A percentile compares a stretch with the other conserved stretches of the same genome.
Evolutionary conservation across 257 asterid species (phyloP).

Genomic region (Capsicum rhomboideum): DNA sequence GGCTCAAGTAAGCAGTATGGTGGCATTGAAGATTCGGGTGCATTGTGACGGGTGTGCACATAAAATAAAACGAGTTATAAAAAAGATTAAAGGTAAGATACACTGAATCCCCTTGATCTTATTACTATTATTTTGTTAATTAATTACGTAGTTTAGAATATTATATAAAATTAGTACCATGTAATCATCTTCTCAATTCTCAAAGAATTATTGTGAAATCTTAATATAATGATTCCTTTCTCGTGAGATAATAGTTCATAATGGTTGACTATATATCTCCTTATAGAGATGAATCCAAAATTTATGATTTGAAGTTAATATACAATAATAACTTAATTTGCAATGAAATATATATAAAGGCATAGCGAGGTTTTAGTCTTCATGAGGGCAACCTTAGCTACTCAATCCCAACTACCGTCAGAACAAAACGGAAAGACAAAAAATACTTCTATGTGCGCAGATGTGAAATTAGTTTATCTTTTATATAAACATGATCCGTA

Average conservation of each 20-base stretch:
- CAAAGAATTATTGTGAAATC: not conserved
- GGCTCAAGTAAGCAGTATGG: constrained; percentile 46
- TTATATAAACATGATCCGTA: not conserved
- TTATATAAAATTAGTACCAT: not conserved
- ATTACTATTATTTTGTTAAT: not conserved
- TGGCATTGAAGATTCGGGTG: constrained; percentile 47
- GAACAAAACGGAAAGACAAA: too few relatives aligned
- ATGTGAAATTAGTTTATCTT: not conserved
- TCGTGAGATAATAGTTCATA: not conserved
- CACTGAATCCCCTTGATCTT: not conserved
- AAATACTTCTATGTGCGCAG: too few relatives aligned
- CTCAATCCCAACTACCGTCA: not conserved
- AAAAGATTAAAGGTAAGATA: constrained; percentile 56
- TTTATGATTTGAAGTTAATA: not conserved
- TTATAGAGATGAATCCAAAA: not conserved
- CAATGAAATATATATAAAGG: too few relatives aligned
- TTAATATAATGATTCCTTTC: not conserved
- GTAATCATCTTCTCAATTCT: not conserved
- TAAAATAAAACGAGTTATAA: constrained; percentile 59
- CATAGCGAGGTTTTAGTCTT: not conserved
- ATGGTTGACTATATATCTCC: not conserved
- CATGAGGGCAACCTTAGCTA: not conserved
- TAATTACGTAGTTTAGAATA: not conserved
- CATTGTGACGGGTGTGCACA: constrained; percentile 91
- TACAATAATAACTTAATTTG: not conserved